Evolutionary conservation across 768 basidiomycete genomes (phyloP).

Genomic region (Suillus clintonianus): DNA sequence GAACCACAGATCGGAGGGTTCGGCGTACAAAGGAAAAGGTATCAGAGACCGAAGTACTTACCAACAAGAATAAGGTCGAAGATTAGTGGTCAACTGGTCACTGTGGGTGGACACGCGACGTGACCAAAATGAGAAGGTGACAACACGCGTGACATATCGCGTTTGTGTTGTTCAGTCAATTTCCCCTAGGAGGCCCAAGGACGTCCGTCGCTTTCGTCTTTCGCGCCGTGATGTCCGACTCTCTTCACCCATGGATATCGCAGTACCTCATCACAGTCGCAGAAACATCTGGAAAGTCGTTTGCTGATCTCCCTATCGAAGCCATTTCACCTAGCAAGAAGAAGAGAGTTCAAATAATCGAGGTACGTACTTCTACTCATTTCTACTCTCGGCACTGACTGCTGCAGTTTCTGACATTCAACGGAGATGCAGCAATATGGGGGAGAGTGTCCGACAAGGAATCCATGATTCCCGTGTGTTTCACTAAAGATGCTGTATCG

Average conservation of each 20-base stretch:
- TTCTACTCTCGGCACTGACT: slow-evolving; percentile 2
- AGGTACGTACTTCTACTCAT: slow-evolving; percentile 39
- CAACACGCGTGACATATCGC: slow-evolving; percentile 8
- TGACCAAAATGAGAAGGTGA: not conserved
- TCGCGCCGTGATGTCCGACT: slow-evolving; percentile 35
- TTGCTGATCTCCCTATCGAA: slow-evolving; percentile 21
- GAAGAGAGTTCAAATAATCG: slow-evolving; percentile 59
- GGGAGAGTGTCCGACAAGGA: slow-evolving; percentile 62
- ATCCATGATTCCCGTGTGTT: slow-evolving; percentile 50
- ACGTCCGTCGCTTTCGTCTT: not conserved
- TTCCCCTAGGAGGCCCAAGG: not conserved
- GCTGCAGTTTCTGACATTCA: slow-evolving; percentile 57
- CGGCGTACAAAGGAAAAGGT: not conserved
- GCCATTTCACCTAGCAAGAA: slow-evolving; percentile 29
- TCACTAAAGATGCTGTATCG: slow-evolving; percentile 52
- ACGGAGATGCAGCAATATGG: slow-evolving; percentile 55
- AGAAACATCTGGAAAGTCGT: slow-evolving; percentile 51
- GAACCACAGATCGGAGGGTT: not conserved
- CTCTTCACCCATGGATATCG: slow-evolving; percentile 56
- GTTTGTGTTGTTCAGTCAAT: slow-evolving; percentile 2
- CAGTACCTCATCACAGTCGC: slow-evolving; percentile 52
- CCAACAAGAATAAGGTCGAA: not conserved
- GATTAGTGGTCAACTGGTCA: too few relatives aligned
- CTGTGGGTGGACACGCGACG: too few relatives aligned
- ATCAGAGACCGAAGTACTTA: not conserved